phyloP scores from a whole-genome alignment of 1,139 yeast genomes.

The Yarrowia galli region DNA sequence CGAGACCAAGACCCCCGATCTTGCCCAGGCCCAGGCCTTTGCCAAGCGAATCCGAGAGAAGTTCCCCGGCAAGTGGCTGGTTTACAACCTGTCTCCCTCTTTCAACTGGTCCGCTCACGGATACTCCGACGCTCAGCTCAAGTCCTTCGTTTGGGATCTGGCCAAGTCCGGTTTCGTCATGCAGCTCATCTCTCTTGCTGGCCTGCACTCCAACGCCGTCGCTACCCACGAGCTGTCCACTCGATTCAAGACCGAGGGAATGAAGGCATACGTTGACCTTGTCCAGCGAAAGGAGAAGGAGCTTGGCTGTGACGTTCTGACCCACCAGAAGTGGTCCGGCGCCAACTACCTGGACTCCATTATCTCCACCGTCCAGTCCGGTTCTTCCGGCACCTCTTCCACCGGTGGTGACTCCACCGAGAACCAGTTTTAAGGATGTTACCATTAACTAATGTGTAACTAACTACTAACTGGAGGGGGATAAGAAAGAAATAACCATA shows the following conservation, averaged over 20 bases:
- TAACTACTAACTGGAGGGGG: constrained; percentile 4
- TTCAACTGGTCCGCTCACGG: constrained; percentile 68
- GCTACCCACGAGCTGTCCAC: constrained; percentile 60
- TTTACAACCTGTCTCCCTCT: constrained; percentile 64
- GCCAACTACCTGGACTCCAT: constrained; percentile 61
- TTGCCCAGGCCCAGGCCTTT: constrained; percentile 59
- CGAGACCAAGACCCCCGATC: constrained; percentile 64
- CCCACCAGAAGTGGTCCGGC: constrained; percentile 69
- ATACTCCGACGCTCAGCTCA: constrained; percentile 56
- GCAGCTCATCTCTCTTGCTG: constrained; percentile 64
- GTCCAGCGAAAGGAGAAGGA: constrained; percentile 59
- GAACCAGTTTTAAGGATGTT: constrained; percentile 43
- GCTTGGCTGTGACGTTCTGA: constrained; percentile 59
- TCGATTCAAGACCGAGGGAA: constrained; percentile 59
- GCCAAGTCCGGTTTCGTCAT: constrained; percentile 63
- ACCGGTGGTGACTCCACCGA: constrained; percentile 60
- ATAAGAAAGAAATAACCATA: background rate
- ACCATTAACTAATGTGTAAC: background rate
- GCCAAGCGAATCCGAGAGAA: constrained; percentile 57
- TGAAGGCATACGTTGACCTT: constrained; percentile 63
- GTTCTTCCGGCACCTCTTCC: constrained; percentile 57
- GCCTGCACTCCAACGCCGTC: constrained; percentile 60
- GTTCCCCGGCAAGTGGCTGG: constrained; percentile 63
- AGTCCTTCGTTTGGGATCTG: constrained; percentile 61
- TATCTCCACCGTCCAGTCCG: constrained; percentile 56